Base-by-base conservation (phyloP, 805 yeast species). In the Barnettozyma pratensis region DNA sequence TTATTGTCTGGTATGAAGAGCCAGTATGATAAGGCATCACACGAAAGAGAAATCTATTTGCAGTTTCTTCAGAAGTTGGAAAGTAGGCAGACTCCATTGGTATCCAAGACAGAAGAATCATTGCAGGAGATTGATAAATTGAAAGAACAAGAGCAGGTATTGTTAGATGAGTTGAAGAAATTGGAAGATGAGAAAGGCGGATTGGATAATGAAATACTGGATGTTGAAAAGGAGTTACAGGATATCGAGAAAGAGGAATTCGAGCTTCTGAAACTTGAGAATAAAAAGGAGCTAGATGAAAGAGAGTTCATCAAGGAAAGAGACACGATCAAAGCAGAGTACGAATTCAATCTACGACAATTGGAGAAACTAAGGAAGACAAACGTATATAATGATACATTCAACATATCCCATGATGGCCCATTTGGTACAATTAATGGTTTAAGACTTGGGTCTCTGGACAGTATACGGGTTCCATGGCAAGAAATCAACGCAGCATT, bases 401-500 rank as follows among this genome's bases (percentile, higher is more conserved):
- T 92, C 64, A 75, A 83, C 49, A 91, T 94, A 6, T 86, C 95
- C 2, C 86, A 83, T 54, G 88, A 87, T 52, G 94, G 92, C 5
- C 79, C 79, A 34, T 88, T 87, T 67, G 97, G 95, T 0, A 84
- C 94, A 1, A 92, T 91, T 32, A 91, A 91, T 65, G 92, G 91
- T 0, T 72, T 88, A 28, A 68, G 96, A 48, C 63, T 92, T n/a
- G 98, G 98, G 0, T 72, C 81, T 11, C 64, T 80, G 42, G 79
- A 77, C 38, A 76, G 73, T 7, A 65, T 70, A 46, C 77, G 74
- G 51, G 87, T 91, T 0, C 85, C 95, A 2, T 89, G 96, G 96
- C 80, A 87, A 47, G 98, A 91, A 58, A 83, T 89, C 39, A 91
- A 90, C 61, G 94, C 95, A 2, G 97, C 96, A 0, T 67, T 91